A percentile compares a stretch with the other conserved stretches of the same genome.
Evolutionary conservation across 345 rosid genomes (phyloP).

Genomic region (Lepidium africanum): DNA sequence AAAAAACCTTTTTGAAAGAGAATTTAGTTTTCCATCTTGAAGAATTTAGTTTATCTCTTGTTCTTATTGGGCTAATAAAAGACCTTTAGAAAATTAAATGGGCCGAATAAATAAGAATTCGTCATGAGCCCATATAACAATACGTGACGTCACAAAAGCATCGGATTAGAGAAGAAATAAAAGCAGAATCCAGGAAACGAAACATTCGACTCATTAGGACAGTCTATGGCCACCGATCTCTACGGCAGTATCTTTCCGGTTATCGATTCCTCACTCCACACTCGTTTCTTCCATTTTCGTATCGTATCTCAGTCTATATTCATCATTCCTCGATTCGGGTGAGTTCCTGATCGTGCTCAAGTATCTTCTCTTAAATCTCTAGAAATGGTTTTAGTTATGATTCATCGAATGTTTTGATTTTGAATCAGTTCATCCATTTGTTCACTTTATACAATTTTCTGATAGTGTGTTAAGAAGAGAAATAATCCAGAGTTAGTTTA

Average conservation of each 20-base stretch:
- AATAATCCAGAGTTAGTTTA: not conserved
- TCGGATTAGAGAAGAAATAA: not conserved
- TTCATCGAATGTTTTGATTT: too few species aligned
- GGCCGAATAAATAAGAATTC: not conserved
- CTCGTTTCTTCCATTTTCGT: not conserved
- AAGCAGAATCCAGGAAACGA: not conserved
- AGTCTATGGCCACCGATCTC: conserved; percentile 26
- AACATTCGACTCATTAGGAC: not conserved
- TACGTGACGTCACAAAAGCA: conserved; percentile 8
- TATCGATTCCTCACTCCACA: not conserved
- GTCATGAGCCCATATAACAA: not conserved
- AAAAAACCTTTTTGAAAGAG: too few species aligned
- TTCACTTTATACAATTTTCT: not conserved
- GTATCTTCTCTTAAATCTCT: not conserved
- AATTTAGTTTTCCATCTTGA: not conserved
- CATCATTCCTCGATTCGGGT: not conserved
- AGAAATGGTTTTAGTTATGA: too few species aligned
- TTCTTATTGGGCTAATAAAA: not conserved
- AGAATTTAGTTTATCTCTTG: not conserved
- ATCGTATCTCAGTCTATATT: not conserved
- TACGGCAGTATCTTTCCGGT: conserved; percentile 9
- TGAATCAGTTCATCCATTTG: not conserved
- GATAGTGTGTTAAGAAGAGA: not conserved
- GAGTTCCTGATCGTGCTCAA: not conserved
- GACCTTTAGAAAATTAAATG: not conserved